Conservation (phyloP, 148 eudicot species). For the Rhododendron kiyosumense region DNA sequence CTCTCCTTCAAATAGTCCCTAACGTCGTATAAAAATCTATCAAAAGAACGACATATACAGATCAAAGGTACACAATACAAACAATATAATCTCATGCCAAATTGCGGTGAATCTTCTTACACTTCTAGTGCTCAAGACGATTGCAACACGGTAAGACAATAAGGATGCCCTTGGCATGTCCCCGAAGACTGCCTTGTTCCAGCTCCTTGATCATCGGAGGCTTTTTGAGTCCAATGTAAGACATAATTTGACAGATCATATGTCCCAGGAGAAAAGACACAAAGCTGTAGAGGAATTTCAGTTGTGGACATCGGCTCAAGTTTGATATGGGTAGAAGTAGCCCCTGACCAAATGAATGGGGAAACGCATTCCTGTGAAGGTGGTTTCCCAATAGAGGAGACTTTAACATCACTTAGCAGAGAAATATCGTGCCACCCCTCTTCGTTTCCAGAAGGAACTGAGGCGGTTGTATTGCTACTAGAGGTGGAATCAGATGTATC, state of each 20-base stretch:
- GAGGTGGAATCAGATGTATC: conserved; percentile 38
- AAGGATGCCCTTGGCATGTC: conserved; percentile 65
- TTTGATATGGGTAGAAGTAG: conserved; percentile 53
- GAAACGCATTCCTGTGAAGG: conserved; percentile 37
- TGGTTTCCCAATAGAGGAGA: conserved; percentile 33
- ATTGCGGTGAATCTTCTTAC: not conserved
- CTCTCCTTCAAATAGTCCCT: not conserved
- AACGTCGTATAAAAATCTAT: not conserved
- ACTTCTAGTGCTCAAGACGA: conserved; percentile 32
- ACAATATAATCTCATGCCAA: not conserved
- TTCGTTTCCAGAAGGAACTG: conserved; percentile 45
- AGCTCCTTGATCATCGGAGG: conserved; percentile 18
- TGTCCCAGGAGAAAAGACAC: conserved; percentile 76
- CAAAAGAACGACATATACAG: not conserved
- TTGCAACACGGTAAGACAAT: conserved; percentile 59
- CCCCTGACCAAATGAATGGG: conserved; percentile 83
- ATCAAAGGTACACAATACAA: not conserved
- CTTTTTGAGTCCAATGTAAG: conserved; percentile 65
- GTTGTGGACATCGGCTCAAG: conserved; percentile 54
- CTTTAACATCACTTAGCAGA: conserved; percentile 36
- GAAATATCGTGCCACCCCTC: conserved; percentile 82
- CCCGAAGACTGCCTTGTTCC: conserved; percentile 47
- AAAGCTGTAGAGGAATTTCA: conserved; percentile 62
- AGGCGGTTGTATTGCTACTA: conserved; percentile 19
- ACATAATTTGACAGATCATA: conserved; percentile 73